Percentiles rank a stretch among this genome's conserved stretches.
Evolutionary conservation across 768 basidiomycete genomes (phyloP).

Genomic region (Boletus bicolor): DNA sequence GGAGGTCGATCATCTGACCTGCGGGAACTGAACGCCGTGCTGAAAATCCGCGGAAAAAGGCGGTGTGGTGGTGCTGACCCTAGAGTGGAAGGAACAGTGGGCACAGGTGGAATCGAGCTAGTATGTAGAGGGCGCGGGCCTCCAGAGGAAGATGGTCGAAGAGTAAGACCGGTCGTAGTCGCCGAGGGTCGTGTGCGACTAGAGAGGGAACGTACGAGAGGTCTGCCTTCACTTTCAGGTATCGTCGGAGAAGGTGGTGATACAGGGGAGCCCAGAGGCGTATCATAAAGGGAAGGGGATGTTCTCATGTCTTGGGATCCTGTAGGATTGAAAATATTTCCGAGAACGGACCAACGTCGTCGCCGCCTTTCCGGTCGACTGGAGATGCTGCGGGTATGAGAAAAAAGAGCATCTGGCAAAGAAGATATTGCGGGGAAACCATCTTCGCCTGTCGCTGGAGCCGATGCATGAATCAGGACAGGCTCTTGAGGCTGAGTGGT

Average conservation of each 20-base stretch:
- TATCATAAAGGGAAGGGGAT: constrained; percentile 25
- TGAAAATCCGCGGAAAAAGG: constrained; percentile 69
- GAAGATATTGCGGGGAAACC: constrained; percentile 44
- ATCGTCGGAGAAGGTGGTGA: constrained; percentile 19
- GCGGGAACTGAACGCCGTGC: constrained; percentile 57
- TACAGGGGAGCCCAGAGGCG: constrained; percentile 17
- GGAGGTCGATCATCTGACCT: constrained; percentile 55
- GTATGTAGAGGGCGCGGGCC: constrained; percentile 25
- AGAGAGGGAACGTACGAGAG: constrained; percentile 29
- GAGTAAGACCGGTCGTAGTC: constrained; percentile 10
- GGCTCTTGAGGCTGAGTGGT: constrained; percentile 64
- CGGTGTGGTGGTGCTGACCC: constrained; percentile 47
- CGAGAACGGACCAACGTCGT: constrained; percentile 72
- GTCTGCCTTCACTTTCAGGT: constrained; percentile 15
- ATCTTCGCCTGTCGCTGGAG: constrained; percentile 40
- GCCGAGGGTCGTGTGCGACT: constrained; percentile 14
- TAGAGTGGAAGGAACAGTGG: constrained; percentile 30
- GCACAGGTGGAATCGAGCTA: constrained; percentile 17
- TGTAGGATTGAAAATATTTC: constrained; percentile 39
- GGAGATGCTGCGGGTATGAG: constrained; percentile 29
- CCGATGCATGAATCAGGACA: constrained; percentile 54
- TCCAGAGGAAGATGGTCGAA: constrained; percentile 37
- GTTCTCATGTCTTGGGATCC: constrained; percentile 25
- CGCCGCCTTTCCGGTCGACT: constrained; percentile 43
- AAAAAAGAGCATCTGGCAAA: constrained; percentile 42